Conservation (phyloP, 805 yeast genomes). For the Danielia oregonensis region DNA sequence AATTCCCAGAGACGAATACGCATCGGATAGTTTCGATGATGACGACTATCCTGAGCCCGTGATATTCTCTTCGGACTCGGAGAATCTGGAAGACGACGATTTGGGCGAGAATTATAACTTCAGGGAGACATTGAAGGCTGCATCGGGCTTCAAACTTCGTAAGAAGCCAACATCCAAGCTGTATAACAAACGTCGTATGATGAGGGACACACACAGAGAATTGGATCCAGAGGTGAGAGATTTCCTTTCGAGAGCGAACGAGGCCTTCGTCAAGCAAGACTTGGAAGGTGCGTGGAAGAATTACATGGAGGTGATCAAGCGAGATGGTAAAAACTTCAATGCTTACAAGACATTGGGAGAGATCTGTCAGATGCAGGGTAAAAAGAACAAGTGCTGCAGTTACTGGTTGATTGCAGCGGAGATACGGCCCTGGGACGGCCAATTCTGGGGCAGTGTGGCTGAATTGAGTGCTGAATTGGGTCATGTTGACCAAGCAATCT, state of each 20-base stretch:
- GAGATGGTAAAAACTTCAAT: constrained; percentile 72
- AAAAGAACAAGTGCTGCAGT: constrained; percentile 68
- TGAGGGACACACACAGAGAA: constrained; percentile 35
- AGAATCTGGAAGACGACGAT: constrained; percentile 35
- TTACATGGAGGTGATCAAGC: constrained; percentile 67
- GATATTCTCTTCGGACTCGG: constrained; percentile 22
- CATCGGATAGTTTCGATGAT: constrained; percentile 1
- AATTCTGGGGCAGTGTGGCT: constrained; percentile 76
- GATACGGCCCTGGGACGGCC: constrained; percentile 68
- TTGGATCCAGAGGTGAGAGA: constrained; percentile 71
- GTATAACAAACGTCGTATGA: constrained; percentile 36
- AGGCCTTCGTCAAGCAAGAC: constrained; percentile 68
- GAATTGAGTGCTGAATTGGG: constrained; percentile 62
- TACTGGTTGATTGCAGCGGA: constrained; percentile 83
- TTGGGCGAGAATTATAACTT: constrained; percentile 44
- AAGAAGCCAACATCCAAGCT: constrained; percentile 29
- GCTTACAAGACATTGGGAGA: constrained; percentile 90
- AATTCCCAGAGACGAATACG: neutral
- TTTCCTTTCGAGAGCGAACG: constrained; percentile 69
- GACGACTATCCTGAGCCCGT: constrained; percentile 17
- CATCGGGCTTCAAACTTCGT: constrained; percentile 57
- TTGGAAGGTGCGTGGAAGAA: constrained; percentile 54
- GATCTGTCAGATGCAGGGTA: constrained; percentile 65
- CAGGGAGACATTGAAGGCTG: constrained; percentile 63
- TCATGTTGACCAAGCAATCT: constrained; percentile 70